Percentiles rank a stretch among this genome's conserved stretches.
These are phyloP conservation scores for Ophiostoma piceae DNA, from an alignment of 2,329 filamentous ascomycete species.

Conservation along the genomic window DNA sequence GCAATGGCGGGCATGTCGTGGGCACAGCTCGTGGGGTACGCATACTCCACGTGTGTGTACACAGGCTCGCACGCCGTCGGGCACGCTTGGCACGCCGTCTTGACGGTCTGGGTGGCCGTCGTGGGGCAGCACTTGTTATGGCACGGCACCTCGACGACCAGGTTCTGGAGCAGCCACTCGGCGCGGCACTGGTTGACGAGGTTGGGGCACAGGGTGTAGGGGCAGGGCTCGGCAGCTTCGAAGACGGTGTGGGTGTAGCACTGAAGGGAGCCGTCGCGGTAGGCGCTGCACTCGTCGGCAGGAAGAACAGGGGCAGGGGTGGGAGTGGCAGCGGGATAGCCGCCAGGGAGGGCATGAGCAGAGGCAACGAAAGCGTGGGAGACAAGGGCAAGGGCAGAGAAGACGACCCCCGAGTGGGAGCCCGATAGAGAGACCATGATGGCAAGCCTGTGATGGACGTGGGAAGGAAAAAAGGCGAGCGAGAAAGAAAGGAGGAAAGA, in stretches of 20 bases:
- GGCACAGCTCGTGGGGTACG: neutral
- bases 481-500: neutral
- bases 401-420: neutral
- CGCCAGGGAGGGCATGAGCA: neutral
- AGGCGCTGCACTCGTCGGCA: neutral
- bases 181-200: slow-evolving; percentile 5
- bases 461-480: neutral
- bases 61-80: neutral
- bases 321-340: neutral
- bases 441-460: neutral
- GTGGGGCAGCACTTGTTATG: neutral
- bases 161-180: neutral
- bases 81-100: neutral
- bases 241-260: slow-evolving; percentile 9
- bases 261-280: neutral
- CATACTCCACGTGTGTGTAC: neutral
- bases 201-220: neutral
- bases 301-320: neutral
- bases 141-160: neutral
- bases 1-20: neutral
- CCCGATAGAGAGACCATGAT: neutral
- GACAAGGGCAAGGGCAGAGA: neutral
- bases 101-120: neutral
- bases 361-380: too few species aligned
- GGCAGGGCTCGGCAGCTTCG: neutral